Evolutionary conservation across 495 filamentous ascomycete genomes (phyloP), one percentile per base, ranked within the genome.

Genomic region (Symbiotaphrina buchneri): DNA sequence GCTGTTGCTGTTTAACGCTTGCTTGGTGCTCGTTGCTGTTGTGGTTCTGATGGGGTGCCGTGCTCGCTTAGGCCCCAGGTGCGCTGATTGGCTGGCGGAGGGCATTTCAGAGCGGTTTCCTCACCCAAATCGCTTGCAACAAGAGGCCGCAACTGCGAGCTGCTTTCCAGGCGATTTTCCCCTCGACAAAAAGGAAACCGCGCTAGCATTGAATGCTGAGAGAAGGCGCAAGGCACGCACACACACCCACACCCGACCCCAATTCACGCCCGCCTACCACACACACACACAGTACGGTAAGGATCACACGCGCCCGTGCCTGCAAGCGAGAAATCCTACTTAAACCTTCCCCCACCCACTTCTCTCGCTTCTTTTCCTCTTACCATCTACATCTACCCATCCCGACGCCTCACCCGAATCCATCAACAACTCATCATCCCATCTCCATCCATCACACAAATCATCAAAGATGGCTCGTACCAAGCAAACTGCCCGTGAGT

Each of bases 401-500:
- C 47, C 52, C 49, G 55, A 55, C 57, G 54, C 56, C 46, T 41
- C 39, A 45, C 51, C 41, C 39, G 39, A 38, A 31, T 41, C 50
- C 51, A 48, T 46, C 26, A 36, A 18, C 34, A 34, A 42, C 52
- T 49, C 60, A 53, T 47, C 57, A 52, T 40, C 32, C 31, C 36
- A 44, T 38, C 40, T 39, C 45, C 39, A 41, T 52, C 40, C 52
- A 58, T 56, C 57, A 49, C 26, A 29, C 36, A 34, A 40, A 53
- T 42, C 59, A 46, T 38, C 44, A 45, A 65, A 54, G 65, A 97
- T 99, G 87, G 87, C 87, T 51, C 80, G 87, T 57, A 99, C 87
- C 47, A 99, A 97, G 79, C 87, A 97, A 65, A 97, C 87, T 59
- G 87, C 87, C 55, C 87, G 87, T 74, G 79, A 72, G 71, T 71